These are phyloP conservation scores for Cystofilobasidium bisporidii DNA, from an alignment of 768 basidiomycete genomes.

Conservation along the genomic window DNA sequence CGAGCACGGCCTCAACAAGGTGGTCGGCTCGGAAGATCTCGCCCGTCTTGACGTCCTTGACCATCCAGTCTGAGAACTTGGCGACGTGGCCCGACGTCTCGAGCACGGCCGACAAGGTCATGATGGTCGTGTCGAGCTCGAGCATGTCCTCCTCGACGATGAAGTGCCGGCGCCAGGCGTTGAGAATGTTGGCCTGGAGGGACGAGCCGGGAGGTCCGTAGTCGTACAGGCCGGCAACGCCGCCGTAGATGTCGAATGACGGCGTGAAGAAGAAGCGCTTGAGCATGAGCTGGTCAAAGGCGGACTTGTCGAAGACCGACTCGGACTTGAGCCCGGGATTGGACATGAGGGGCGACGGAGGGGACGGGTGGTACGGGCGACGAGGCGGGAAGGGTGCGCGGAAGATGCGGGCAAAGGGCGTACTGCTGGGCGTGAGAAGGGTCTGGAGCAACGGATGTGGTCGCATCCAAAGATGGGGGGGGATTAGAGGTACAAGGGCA, in stretches of 20 bases:
- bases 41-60: conserved; percentile 86
- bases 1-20: conserved; percentile 82
- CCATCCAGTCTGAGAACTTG: conserved; percentile 99
- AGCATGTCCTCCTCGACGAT: conserved; percentile 98
- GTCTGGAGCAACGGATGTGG: background rate
- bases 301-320: conserved; percentile 75
- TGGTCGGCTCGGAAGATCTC: conserved; percentile 96
- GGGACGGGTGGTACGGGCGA: background rate
- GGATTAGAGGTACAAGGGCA: background rate
- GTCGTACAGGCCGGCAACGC: conserved; percentile 94
- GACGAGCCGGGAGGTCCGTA: conserved; percentile 94
- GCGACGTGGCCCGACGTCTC: conserved; percentile 97
- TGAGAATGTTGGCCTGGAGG: conserved; percentile 90
- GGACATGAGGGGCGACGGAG: background rate
- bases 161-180: conserved; percentile 95
- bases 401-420: background rate
- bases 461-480: conserved; percentile 12
- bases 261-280: conserved; percentile 96
- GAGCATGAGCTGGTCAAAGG: conserved; percentile 74
- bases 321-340: conserved; percentile 62
- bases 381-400: background rate
- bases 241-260: conserved; percentile 97
- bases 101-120: conserved; percentile 89
- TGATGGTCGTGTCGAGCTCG: conserved; percentile 94
- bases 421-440: background rate